These are phyloP conservation scores for Asterionellopsis glacialis DNA, from an alignment of 108 stramenopile genomes.

Conservation along the genomic window DNA sequence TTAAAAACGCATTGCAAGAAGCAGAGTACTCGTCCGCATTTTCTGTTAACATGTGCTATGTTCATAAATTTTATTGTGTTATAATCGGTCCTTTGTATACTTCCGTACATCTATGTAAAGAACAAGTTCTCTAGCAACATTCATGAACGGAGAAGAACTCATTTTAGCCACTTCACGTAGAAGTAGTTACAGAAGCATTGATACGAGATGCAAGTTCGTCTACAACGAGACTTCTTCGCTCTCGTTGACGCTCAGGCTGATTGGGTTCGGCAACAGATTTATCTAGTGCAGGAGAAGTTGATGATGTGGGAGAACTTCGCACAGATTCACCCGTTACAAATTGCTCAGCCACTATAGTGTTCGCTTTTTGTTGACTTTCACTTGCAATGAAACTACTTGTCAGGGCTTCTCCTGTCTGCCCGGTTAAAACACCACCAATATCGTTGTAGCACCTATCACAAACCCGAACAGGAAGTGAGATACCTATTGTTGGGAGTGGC, in stretches of 20 bases:
- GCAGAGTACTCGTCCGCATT: no score
- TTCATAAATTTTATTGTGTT: no score
- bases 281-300: not conserved
- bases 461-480: conserved; percentile 76
- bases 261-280: not conserved
- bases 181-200: not conserved
- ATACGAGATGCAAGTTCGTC: conserved; percentile 67
- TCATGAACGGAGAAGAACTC: no score
- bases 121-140: no score
- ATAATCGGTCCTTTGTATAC: no score
- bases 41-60: no score
- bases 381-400: conserved; percentile 19
- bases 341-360: conserved; percentile 1
- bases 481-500: conserved; percentile 85
- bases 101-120: no score
- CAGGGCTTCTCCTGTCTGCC: conserved; percentile 9
- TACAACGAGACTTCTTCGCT: conserved; percentile 59
- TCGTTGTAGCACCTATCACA: conserved; percentile 96
- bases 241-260: conserved; percentile 27
- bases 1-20: no score
- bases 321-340: not conserved
- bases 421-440: conserved; percentile 49
- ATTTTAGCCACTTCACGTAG: no score
- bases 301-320: conserved; percentile 4
- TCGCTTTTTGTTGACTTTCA: conserved; percentile 6